Evolutionary conservation across 257 asterid genomes (phyloP), one percentile per base, ranked within the genome.

Genomic region (Cynanchum wilfordii): DNA sequence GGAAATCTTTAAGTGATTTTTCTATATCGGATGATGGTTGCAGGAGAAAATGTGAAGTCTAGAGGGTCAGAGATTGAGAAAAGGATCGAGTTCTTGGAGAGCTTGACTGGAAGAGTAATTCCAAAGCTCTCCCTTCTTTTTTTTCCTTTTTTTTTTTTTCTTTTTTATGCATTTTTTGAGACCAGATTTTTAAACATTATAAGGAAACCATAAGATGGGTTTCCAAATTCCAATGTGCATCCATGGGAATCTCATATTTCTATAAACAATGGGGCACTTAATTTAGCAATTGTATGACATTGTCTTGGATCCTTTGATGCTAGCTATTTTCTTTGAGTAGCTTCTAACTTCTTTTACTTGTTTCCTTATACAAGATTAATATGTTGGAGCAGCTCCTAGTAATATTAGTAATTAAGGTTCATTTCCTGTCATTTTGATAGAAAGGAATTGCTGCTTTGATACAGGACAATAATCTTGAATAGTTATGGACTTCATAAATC

Each of bases 31-130:
- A 63, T 84, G 71, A 58, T 84, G 81, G 81, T 79, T 84, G 86
- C 95, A 94, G 98, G 84, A 79, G 86, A 73, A 76, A 92, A 86
- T 84, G 85, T 77, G 81, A 85, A 84, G 74, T 84, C 92, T 78
- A 87, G 89, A 55, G 90, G 90, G 68, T 25, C 75, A 69, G 85
- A 85, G 47, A 84, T 94, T 77, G 99, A 94, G 92, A 87, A 77
- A 69, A 94, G 89, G 93, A 94, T 94, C 71, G 98, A 94, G 75
- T 85, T 87, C 73, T 90, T 94, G 71, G 98, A 94, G 87, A 84
- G 83, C 84, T 85, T 94, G 88, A 79, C 93, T 76, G 98, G 97
- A 79, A 91, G 77, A 68, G 99, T 94, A 88, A 80, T 78, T 76
- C 66, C 74, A 60, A 42, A 22, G 45, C 44, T 33, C 57, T 66